Base-by-base conservation (phyloP, 371 early-diverging fungal genomes). In the Mortierella sp. region DNA sequence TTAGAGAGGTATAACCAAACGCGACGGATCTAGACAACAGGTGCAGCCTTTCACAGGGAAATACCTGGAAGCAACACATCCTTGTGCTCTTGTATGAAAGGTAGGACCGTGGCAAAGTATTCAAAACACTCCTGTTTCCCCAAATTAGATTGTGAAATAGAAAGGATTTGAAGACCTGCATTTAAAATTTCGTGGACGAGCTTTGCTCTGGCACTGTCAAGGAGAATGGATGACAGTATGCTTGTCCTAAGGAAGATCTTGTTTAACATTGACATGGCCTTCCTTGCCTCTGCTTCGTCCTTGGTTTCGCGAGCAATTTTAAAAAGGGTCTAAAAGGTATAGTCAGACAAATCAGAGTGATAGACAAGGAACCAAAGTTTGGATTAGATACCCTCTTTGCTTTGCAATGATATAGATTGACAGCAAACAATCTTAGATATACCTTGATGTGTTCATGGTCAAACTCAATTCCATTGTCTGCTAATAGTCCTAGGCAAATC, bases 361-460 rank as follows among this genome's bases (percentile, higher is more conserved):
- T 18, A 14, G 26, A 53, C 16, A 29, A 21, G 5, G 14, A 15
- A 48, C 15, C 23, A 45, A 9, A 4, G 5, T 16, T 7, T 21
- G 29, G n/a, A n/a, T n/a, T n/a, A n/a, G n/a, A n/a, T n/a, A n/a
- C n/a, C n/a, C n/a, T n/a, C n/a, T n/a, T n/a, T n/a, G n/a, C n/a
- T n/a, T 16, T 4, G 5, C 21, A 16, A 6, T 50, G 50, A 50
- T 50, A 16, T 14, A 50, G 16, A 5, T 6, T 4, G 4, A 50
- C 14, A 50, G 21, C 5, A 21, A 4, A 14, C 14, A 14, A 50
- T n/a, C 53, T 37, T 5, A 5, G 9, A 9, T 37, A 11, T 74
- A 77, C 79, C 79, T 70, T 69, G 43, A 73, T 66, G 23, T 79
- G 79, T 0, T 60, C 44, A 5, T 66, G 73, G 47, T 60, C 68